Evolutionary conservation across 75 land plant genomes (phyloP), one percentile per base, ranked within the genome.

Genomic region (Pinus tabuliformis): DNA sequence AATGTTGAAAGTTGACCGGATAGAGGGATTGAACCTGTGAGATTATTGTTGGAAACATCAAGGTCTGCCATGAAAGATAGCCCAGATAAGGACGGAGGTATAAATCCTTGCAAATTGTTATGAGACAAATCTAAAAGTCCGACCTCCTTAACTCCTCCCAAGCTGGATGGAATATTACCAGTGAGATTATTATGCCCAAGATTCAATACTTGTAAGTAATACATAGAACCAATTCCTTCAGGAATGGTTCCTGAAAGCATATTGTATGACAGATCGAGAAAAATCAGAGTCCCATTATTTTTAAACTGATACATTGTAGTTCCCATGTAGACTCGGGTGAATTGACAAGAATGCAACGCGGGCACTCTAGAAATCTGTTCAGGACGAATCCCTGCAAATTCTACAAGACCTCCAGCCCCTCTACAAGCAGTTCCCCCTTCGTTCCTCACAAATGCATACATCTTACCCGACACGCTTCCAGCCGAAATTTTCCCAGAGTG

Each of bases 31-130:
- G 63, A 6, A 7, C 99, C 99, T 1, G 78, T 81, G 68, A 97
- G 91, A 12, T 83, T 78, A 77, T 97, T 97, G 84, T 94, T 84
- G 20, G 99, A 90, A 58, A 97, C 74, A 76, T 97, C 89, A 22
- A 90, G 80, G 56, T 89, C 85, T 11, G 73, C 59, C 9, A 97
- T 83, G 62, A 87, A 36, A 33, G 79, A 60, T 45, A 90, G 80
- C 13, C 78, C 68, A 12, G 84, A 72, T 45, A 97, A 74, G 18
- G 85, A 75, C 21, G 39, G n/a, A 21, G 99, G 98, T 54, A 97
- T 90, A 21, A 60, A 28, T 22, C 99, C 98, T 18, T 77, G 62
- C 63, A 97, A 88, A 54, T 58, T 59, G 76, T 97, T 97, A 80
- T 79, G 36, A 7, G 95, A 92, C 28, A 97, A 81, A 73, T 92